phyloP scores from a whole-genome alignment of 1,139 yeast genomes.

The Nakaseomyces uthaithaninus region DNA sequence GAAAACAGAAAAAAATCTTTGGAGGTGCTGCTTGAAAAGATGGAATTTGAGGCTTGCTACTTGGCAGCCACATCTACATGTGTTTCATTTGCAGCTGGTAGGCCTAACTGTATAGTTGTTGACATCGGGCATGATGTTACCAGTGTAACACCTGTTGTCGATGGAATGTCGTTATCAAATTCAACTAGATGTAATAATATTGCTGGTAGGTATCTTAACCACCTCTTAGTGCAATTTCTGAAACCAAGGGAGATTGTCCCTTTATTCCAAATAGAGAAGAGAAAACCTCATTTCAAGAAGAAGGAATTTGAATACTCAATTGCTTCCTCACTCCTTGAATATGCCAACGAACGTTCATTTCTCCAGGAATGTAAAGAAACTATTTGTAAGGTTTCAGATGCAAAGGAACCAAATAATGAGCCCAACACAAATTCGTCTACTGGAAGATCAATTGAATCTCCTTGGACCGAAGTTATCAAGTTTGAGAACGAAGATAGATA shows the following conservation, averaged over 20 bases:
- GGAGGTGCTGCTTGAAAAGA: conserved; percentile 65
- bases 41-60: conserved; percentile 79
- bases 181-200: conserved; percentile 62
- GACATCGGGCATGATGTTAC: conserved; percentile 83
- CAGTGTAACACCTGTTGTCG: conserved; percentile 87
- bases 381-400: conserved; percentile 38
- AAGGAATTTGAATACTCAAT: conserved; percentile 33
- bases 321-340: conserved; percentile 21
- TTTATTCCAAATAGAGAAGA: conserved; percentile 27
- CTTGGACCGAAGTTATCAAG: conserved; percentile 53
- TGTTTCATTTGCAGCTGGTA: conserved; percentile 85
- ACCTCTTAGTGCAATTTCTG: conserved; percentile 20
- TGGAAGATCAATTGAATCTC: conserved; percentile 65
- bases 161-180: conserved; percentile 76
- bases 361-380: conserved; percentile 61
- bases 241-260: conserved; percentile 29
- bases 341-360: conserved; percentile 31
- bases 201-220: conserved; percentile 49
- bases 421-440: conserved; percentile 21
- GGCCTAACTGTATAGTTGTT: conserved; percentile 87
- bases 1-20: conserved; percentile 63
- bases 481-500: conserved; percentile 54
- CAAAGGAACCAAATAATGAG: conserved; percentile 18
- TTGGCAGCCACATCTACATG: conserved; percentile 82
- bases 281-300: conserved; percentile 25